These are phyloP conservation scores for Boletus barrowsii DNA, from an alignment of 768 basidiomycete genomes.

Conservation along the genomic window DNA sequence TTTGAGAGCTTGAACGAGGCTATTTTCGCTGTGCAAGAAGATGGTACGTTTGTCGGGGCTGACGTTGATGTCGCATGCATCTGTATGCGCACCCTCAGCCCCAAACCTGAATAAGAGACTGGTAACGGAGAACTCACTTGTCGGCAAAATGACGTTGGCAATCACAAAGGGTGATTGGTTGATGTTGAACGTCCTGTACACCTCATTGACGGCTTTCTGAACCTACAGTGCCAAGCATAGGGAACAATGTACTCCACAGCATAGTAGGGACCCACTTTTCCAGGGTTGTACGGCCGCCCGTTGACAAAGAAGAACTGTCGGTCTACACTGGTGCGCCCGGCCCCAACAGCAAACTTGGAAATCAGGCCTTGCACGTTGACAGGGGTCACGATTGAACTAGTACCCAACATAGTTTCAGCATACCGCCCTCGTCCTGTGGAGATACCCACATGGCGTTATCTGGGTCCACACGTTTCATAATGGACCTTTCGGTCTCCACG, in stretches of 20 bases:
- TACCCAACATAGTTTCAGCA: conserved; percentile 1
- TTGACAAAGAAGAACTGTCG: conserved; percentile 94
- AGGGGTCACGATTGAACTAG: conserved; percentile 28
- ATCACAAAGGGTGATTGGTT: conserved; percentile 79
- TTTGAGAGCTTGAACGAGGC: conserved; percentile 75
- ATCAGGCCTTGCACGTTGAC: conserved; percentile 74
- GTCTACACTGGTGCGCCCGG: conserved; percentile 76
- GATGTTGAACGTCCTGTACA: conserved; percentile 79
- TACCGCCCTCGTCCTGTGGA: background rate
- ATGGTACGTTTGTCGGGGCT: conserved; percentile 97
- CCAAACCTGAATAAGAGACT: background rate
- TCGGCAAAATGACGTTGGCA: conserved; percentile 80
- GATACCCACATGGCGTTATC: conserved; percentile 20
- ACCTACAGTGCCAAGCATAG: conserved; percentile 43
- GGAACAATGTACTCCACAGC: background rate
- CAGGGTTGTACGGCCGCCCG: conserved; percentile 78
- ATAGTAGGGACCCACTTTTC: conserved; percentile 49
- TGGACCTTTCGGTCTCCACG: conserved; percentile 59
- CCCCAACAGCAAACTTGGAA: conserved; percentile 74
- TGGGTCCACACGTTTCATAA: conserved; percentile 19
- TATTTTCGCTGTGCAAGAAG: conserved; percentile 82
- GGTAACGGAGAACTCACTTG: conserved; percentile 44
- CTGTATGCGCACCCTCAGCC: conserved; percentile 36
- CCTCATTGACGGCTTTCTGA: conserved; percentile 88
- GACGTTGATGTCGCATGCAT: conserved; percentile 88